Base-by-base conservation (phyloP, 129 eudicot genomes). In the Saussurea involucrata region DNA sequence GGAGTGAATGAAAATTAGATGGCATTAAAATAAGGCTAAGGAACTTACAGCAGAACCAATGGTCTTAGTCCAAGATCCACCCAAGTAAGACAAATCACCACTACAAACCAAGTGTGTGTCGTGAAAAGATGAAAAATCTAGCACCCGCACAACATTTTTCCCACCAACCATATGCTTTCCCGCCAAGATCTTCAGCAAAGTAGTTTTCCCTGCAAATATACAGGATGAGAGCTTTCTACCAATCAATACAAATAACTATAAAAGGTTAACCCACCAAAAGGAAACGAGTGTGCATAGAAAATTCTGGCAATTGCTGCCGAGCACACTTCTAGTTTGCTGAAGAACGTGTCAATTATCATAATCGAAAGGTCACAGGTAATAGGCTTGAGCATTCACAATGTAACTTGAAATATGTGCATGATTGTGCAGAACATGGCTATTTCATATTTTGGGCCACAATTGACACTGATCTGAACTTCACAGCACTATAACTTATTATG, bases 161-260 rank as follows among this genome's bases (percentile, higher is more conserved):
- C 98, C 97, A 61, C 98, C 98, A 68, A 94, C 98, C 98, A 94
- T 91, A 78, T 94, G 98, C 78, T 94, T 94, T 80, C 98, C 98
- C 10, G 98, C 98, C 83, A 94, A 89, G 80, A 94, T 94, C 96
- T 90, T 91, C 90, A 94, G 84, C 80, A 94, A 84, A 29, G 97
- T 94, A 61, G 98, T 94, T 83, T 94, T 94, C 28, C 98, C 98
- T 94, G 74, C 15, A 21, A 34, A 71, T 10, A 71, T 55, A 76
- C 66, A 65, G 21, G 40, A 34, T 61, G 34, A 66, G 33, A 34
- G 1, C 8, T 37, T 36, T 36, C 49, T 18, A 55, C 70, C 66
- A 6, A 11, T 7, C 12, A 74, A 24, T 28, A 72, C 22, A 2
- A n/a, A 18, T 29, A 11, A 12, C 4, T 42, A 68, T 24, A 6